Evolutionary conservation across 805 yeast species (phyloP).

Genomic region (Tetrapisispora taiwanensis): DNA sequence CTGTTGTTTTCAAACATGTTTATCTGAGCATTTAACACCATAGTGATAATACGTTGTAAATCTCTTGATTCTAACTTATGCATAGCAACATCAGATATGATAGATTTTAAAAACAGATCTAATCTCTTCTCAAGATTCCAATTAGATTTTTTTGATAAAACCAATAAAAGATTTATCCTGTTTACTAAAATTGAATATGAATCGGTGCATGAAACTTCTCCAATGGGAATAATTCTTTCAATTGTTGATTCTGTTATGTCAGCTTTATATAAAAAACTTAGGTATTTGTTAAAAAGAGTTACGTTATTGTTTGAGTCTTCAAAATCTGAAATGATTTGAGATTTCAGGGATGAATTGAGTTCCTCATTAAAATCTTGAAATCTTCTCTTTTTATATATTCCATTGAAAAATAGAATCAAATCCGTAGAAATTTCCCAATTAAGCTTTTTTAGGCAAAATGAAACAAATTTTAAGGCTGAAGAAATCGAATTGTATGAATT

Average conservation of each 20-base stretch:
- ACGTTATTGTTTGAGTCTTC: neutral
- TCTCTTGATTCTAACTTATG: conserved; percentile 7
- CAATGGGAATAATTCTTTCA: conserved; percentile 24
- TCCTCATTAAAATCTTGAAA: conserved; percentile 24
- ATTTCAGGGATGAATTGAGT: conserved; percentile 1
- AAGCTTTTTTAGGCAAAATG: conserved; percentile 12
- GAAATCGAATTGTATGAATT: conserved; percentile 6
- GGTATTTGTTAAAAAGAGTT: conserved; percentile 19
- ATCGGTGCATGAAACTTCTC: conserved; percentile 15
- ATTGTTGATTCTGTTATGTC: conserved; percentile 9
- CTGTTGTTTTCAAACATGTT: neutral
- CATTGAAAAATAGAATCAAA: conserved; percentile 37
- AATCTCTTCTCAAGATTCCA: conserved; percentile 17
- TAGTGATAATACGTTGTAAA: conserved; percentile 1
- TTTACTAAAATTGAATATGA: conserved; percentile 18
- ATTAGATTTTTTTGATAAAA: conserved; percentile 14
- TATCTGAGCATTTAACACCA: neutral
- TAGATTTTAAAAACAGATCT: conserved; percentile 14
- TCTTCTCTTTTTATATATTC: conserved; percentile 19
- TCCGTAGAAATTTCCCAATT: conserved; percentile 33
- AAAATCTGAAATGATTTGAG: conserved; percentile 6
- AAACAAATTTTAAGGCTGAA: conserved; percentile 12
- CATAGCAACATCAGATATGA: conserved; percentile 6
- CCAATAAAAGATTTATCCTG: conserved; percentile 20
- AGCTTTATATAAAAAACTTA: conserved; percentile 10